Conservation (phyloP, 1,284 basidiomycete species). For the Malassezia equina region DNA sequence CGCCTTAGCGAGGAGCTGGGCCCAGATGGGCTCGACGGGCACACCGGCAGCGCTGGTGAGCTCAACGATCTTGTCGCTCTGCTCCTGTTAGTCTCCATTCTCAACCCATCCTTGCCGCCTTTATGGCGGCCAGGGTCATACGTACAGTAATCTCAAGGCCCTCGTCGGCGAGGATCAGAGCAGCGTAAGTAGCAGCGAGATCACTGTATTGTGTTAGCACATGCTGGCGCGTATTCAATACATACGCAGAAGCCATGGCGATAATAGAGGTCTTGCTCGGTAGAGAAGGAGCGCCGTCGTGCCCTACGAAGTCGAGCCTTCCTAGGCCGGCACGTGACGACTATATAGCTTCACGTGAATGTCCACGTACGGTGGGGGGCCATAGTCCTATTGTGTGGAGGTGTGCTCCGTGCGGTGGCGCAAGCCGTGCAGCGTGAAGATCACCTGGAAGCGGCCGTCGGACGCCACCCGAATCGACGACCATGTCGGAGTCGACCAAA, state of each 20-base stretch:
- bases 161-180: conserved; percentile 73
- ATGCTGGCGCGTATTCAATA: neutral
- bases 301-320: conserved; percentile 1
- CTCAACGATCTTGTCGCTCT: conserved; percentile 83
- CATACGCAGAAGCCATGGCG: conserved; percentile 17
- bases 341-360: conserved; percentile 18
- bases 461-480: neutral
- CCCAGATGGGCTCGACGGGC: conserved; percentile 95
- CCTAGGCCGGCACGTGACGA: conserved; percentile 11
- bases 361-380: neutral
- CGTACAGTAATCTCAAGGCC: conserved; percentile 84
- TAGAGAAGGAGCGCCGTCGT: neutral
- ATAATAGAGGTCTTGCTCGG: conserved; percentile 10
- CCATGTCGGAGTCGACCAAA: neutral
- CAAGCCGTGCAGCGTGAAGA: neutral
- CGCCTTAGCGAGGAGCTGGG: conserved; percentile 86
- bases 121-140: conserved; percentile 31
- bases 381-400: neutral
- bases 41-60: conserved; percentile 71
- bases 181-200: conserved; percentile 57
- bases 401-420: conserved; percentile 2
- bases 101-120: neutral
- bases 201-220: conserved; percentile 22
- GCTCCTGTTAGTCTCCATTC: conserved; percentile 10
- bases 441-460: neutral